phyloP scores from a whole-genome alignment of 495 filamentous ascomycete species.

The Copromyces sp. region DNA sequence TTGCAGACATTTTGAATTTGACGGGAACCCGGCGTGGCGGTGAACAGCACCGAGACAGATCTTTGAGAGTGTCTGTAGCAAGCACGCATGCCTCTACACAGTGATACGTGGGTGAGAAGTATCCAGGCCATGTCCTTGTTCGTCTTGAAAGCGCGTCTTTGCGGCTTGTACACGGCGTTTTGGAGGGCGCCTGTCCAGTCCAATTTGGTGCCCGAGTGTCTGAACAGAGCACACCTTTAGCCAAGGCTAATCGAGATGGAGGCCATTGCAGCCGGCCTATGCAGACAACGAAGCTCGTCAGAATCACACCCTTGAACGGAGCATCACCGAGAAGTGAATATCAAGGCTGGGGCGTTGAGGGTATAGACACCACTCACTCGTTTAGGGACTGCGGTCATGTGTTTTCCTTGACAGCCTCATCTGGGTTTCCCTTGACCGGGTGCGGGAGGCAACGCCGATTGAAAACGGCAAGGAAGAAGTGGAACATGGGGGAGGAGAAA shows the following conservation, averaged over 20 bases:
- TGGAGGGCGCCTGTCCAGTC: background rate
- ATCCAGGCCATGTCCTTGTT: constrained; percentile 24
- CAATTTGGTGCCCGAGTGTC: background rate
- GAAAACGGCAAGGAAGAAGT: background rate
- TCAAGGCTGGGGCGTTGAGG: background rate
- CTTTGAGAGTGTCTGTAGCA: constrained; percentile 20
- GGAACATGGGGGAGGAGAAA: constrained; percentile 1
- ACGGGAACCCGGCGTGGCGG: constrained; percentile 25
- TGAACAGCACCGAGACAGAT: constrained; percentile 25
- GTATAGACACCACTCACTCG: background rate
- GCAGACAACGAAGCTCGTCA: background rate
- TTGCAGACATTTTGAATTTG: constrained; percentile 15
- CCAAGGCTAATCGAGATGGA: background rate
- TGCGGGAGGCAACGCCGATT: background rate
- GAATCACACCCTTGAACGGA: constrained; percentile 8
- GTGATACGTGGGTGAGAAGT: constrained; percentile 20
- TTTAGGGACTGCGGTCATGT: background rate
- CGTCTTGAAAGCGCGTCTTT: constrained; percentile 5
- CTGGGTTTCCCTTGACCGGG: background rate
- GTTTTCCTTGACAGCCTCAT: constrained; percentile 4
- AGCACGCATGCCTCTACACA: constrained; percentile 18
- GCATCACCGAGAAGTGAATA: background rate
- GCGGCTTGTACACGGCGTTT: background rate
- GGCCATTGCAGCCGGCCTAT: background rate
- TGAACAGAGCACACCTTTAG: background rate